These are phyloP conservation scores for Malassezia brasiliensis DNA, from an alignment of 1,284 basidiomycete genomes.

Conservation along the genomic window DNA sequence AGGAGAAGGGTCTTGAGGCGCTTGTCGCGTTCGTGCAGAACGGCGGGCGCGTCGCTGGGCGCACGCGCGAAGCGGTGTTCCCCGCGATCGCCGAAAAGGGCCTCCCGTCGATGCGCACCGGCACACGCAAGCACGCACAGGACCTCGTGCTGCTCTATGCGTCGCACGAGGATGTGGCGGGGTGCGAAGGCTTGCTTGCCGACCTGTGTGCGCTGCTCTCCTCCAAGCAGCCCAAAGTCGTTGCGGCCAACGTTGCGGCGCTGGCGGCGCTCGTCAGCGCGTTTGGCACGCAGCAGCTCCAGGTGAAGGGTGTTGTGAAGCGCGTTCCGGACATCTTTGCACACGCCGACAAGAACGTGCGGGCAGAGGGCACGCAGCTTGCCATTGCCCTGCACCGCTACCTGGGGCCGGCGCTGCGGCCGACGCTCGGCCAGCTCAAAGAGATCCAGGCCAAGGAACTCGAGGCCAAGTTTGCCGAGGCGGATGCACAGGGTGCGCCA, in stretches of 20 bases:
- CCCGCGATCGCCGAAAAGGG: conserved; percentile 92
- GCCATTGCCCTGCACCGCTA: conserved; percentile 72
- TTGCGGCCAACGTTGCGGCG: conserved; percentile 68
- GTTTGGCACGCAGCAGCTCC: conserved; percentile 71
- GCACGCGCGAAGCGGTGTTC: conserved; percentile 68
- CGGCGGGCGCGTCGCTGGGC: conserved; percentile 68
- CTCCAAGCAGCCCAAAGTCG: conserved; percentile 90
- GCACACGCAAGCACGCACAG: conserved; percentile 78
- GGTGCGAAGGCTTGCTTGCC: conserved; percentile 71
- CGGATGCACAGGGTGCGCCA: conserved; percentile 73
- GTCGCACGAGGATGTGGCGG: conserved; percentile 70
- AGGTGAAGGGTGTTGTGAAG: conserved; percentile 69
- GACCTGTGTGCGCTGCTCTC: conserved; percentile 74
- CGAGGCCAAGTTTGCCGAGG: conserved; percentile 73
- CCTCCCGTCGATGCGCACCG: conserved; percentile 71
- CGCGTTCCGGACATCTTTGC: conserved; percentile 82
- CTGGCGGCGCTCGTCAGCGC: conserved; percentile 65
- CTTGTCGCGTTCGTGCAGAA: conserved; percentile 68
- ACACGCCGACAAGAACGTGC: conserved; percentile 90
- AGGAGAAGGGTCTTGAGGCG: conserved; percentile 87
- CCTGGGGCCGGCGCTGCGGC: conserved; percentile 75
- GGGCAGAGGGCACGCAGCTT: conserved; percentile 75
- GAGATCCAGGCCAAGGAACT: conserved; percentile 97
- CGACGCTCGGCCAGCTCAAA: conserved; percentile 83
- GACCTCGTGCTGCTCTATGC: conserved; percentile 82